phyloP scores from a whole-genome alignment of 805 yeast genomes.

The Starmerella gropengiesseri region DNA sequence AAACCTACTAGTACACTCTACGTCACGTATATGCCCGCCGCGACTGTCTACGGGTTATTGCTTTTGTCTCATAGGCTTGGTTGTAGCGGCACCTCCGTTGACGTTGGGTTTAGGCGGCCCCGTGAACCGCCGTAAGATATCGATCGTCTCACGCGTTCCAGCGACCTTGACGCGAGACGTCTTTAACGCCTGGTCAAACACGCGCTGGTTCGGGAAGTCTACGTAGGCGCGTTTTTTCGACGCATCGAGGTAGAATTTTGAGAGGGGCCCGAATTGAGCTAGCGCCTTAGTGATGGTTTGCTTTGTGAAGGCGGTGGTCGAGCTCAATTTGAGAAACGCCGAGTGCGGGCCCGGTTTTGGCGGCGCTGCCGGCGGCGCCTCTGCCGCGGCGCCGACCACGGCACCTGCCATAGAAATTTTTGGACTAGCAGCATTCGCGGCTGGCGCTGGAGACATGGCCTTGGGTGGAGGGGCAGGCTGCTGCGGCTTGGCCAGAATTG shows the following conservation, averaged over 20 bases:
- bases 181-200: conserved; percentile 27
- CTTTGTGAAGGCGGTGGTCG: neutral
- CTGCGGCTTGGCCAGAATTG: neutral
- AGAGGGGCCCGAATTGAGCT: neutral
- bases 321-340: conserved; percentile 2
- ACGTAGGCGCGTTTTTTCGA: conserved; percentile 30
- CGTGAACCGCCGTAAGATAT: neutral
- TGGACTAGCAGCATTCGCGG: too few species aligned
- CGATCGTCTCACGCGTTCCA: neutral
- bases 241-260: conserved; percentile 20
- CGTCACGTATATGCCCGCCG: too few species aligned
- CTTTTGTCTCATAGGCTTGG: neutral
- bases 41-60: too few species aligned
- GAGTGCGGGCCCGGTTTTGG: neutral
- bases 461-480: neutral
- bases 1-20: too few species aligned
- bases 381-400: too few species aligned
- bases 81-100: neutral
- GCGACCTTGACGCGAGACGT: conserved; percentile 13
- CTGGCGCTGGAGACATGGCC: neutral
- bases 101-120: neutral
- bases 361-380: neutral
- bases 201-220: conserved; percentile 29
- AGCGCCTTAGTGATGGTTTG: neutral
- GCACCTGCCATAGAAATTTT: too few species aligned